A percentile compares a stretch with the other conserved stretches of the same genome.
These are phyloP conservation scores for Phylloporus sp. DNA, from an alignment of 768 basidiomycete genomes.

Conservation along the genomic window DNA sequence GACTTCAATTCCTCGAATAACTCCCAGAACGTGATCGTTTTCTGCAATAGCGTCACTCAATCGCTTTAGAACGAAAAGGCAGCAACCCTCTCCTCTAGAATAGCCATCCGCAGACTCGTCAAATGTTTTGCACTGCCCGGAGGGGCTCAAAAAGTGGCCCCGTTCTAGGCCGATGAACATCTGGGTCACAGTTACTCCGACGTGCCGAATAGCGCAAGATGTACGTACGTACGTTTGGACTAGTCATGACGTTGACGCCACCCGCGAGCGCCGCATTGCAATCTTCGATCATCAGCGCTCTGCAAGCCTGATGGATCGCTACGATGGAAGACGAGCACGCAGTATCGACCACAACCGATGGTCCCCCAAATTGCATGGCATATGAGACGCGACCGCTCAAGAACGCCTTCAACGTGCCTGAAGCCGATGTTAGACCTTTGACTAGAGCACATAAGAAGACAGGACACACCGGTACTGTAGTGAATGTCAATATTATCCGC, in stretches of 20 bases:
- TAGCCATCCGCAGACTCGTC: constrained; percentile 74
- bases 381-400: constrained; percentile 70
- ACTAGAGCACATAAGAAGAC: constrained; percentile 1
- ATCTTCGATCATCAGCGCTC: constrained; percentile 59
- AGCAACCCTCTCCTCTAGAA: constrained; percentile 67
- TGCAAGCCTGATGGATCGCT: constrained; percentile 65
- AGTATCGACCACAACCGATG: constrained; percentile 69
- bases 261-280: constrained; percentile 69
- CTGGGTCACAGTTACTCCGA: constrained; percentile 32
- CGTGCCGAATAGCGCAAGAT: background rate
- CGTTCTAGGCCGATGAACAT: constrained; percentile 67
- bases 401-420: constrained; percentile 64
- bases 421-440: background rate
- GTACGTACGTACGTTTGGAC: constrained; percentile 64
- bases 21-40: constrained; percentile 62
- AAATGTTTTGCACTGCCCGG: constrained; percentile 67
- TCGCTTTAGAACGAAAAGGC: constrained; percentile 68
- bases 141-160: constrained; percentile 63
- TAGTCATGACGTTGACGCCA: constrained; percentile 68
- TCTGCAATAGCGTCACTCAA: constrained; percentile 61
- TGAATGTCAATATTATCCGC: constrained; percentile 61
- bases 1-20: constrained; percentile 66
- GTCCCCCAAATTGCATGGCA: constrained; percentile 63
- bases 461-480: constrained; percentile 56
- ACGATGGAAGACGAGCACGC: constrained; percentile 71